These are phyloP conservation scores for Phytophthora pistaciae DNA, from an alignment of 352 stramenopile species.

Conservation along the genomic window DNA sequence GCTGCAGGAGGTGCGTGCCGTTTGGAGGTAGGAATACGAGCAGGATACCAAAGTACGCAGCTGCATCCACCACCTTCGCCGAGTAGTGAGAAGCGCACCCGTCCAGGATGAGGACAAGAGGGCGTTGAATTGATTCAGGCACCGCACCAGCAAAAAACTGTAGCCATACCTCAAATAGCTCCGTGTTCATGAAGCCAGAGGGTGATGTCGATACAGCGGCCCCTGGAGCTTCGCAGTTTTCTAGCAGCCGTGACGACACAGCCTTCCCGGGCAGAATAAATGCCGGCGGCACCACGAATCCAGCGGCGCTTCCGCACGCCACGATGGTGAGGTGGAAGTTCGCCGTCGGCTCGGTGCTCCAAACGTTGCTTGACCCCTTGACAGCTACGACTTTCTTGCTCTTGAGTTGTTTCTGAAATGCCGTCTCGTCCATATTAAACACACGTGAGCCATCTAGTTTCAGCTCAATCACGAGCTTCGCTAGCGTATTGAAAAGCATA, in stretches of 20 bases:
- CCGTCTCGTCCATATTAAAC: not conserved
- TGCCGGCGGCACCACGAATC: not conserved
- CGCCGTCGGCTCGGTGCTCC: not conserved
- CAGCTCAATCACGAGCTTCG: not conserved
- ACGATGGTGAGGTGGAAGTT: not conserved
- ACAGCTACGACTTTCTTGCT: not conserved
- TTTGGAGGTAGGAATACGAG: too few relatives aligned
- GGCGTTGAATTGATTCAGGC: not conserved
- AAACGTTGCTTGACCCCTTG: not conserved
- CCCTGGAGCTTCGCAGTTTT: not conserved
- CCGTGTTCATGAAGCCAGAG: not conserved
- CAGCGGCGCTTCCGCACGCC: too few relatives aligned
- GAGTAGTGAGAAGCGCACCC: too few relatives aligned
- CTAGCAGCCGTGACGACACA: not conserved
- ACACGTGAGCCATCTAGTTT: not conserved
- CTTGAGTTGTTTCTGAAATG: not conserved
- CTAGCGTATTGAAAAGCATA: slow-evolving; percentile 1
- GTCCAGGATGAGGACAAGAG: too few relatives aligned
- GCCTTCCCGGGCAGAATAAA: not conserved
- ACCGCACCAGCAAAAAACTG: not conserved
- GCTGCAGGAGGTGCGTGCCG: too few relatives aligned
- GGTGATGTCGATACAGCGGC: not conserved
- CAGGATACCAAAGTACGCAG: too few relatives aligned
- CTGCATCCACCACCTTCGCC: too few relatives aligned
- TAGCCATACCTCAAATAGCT: not conserved